Base-by-base conservation (phyloP, 2,329 filamentous ascomycete species). In the Arthroderma sp. region DNA sequence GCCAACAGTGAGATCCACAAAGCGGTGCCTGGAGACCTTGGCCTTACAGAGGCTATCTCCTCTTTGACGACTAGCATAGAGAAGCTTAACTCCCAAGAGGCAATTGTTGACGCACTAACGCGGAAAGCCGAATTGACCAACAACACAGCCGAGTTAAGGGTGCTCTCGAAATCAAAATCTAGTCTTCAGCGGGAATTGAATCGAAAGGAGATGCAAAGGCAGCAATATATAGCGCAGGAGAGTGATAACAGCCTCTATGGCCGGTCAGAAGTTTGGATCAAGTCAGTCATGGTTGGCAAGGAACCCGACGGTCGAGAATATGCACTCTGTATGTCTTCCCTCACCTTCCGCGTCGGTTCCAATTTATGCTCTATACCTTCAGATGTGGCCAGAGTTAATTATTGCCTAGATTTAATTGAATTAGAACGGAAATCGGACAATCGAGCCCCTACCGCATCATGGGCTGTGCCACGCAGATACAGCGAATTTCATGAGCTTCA, bases 211-310 rank as follows among this genome's bases (percentile, higher is more conserved):
- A 75, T 98, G 57, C 91, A 98, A 61, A 77, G 88, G 43, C 91
- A 94, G 62, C 93, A 98, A 60, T 98, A 98, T 55, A 85, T 94
- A 38, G 80, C 96, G 5, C 91, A 98, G 63, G 91, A 98, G 64
- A 95, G 87, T 58, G 93, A 98, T 61, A 98, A 94, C 62, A 94
- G 87, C 61, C 71, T 98, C 27, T 96, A 94, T 57, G 91, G 91
- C 2, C 83, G 89, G 11, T 89, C 91, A 2, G 85, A 80, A 0
- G 79, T 96, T 55, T 83, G 77, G 54, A 95, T 98, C 59, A 91
- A 91, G 57, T 85, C 85, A 0, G 88, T 94, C 44, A 86, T 94
- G 66, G 85, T 95, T 9, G 89, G 87, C 4, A 82, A 80, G 49
- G 91, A 96, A 52, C 83, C 89, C 29, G 88, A 95, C 55, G 89